Evolutionary conservation across 2,329 filamentous ascomycete species (phyloP).

Genomic region (Akanthomyces muscarius): DNA sequence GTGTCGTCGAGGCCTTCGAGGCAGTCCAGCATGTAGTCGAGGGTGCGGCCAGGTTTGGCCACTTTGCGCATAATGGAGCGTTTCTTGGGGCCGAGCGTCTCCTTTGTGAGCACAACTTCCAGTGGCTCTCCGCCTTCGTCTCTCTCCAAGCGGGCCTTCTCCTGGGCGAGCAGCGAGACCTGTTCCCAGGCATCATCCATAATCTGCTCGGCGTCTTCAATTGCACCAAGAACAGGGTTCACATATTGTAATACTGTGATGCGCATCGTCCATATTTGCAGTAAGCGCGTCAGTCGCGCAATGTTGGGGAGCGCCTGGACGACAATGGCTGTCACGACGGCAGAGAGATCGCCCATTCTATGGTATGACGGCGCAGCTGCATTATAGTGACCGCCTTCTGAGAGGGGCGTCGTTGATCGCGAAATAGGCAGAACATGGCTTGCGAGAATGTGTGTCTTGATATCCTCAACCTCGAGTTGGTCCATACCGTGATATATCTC

Average conservation of each 20-base stretch:
- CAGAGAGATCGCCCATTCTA: slow-evolving; percentile 82
- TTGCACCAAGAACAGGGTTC: slow-evolving; percentile 61
- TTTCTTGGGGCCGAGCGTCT: slow-evolving; percentile 57
- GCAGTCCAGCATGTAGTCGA: slow-evolving; percentile 83
- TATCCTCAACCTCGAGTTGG: slow-evolving; percentile 72
- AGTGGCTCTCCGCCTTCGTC: slow-evolving; percentile 18
- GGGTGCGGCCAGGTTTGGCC: slow-evolving; percentile 61
- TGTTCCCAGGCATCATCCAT: slow-evolving; percentile 64
- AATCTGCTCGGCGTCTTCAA: slow-evolving; percentile 63
- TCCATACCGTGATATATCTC: slow-evolving; percentile 69
- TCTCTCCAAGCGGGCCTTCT: slow-evolving; percentile 20
- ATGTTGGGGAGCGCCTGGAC: slow-evolving; percentile 83
- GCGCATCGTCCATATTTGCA: slow-evolving; percentile 75
- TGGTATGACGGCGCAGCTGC: slow-evolving; percentile 43
- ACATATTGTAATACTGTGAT: slow-evolving; percentile 70
- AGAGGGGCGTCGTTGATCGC: slow-evolving; percentile 34
- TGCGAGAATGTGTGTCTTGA: slow-evolving; percentile 82
- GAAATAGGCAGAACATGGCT: slow-evolving; percentile 64
- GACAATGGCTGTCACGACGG: slow-evolving; percentile 85
- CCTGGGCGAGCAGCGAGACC: slow-evolving; percentile 37
- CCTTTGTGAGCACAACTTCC: slow-evolving; percentile 31
- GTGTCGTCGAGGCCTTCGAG: slow-evolving; percentile 82
- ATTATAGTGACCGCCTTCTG: slow-evolving; percentile 31
- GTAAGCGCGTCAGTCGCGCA: slow-evolving; percentile 66
- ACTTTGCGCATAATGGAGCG: slow-evolving; percentile 65